Conservation (phyloP, 2,329 filamentous ascomycete species). For the Fusarium sp. region DNA sequence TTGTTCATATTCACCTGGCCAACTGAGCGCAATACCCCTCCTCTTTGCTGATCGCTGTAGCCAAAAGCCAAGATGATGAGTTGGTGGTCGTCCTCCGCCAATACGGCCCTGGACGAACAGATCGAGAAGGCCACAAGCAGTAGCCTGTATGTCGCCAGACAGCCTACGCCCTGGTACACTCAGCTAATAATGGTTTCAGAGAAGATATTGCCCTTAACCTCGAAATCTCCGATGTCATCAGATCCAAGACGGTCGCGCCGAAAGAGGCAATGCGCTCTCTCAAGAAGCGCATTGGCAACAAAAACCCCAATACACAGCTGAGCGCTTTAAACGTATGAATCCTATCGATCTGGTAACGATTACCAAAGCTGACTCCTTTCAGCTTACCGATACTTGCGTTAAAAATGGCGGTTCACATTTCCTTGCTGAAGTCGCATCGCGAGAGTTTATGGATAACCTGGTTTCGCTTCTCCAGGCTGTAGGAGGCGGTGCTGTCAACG, state of each 20-base stretch:
- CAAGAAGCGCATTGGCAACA: conserved; percentile 93
- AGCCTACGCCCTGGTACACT: conserved; percentile 23
- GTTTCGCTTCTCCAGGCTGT: conserved; percentile 87
- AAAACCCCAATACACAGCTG: conserved; percentile 96
- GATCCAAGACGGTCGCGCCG: conserved; percentile 95
- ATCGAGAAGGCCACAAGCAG: conserved; percentile 94
- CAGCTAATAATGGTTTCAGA: conserved; percentile 55
- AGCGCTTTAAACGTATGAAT: conserved; percentile 84
- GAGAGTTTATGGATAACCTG: conserved; percentile 98
- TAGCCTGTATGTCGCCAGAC: conserved; percentile 73
- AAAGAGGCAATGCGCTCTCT: conserved; percentile 98
- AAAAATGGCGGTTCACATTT: conserved; percentile 98
- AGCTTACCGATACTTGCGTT: conserved; percentile 97
- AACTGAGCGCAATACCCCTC: background rate
- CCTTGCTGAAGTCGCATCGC: conserved; percentile 91
- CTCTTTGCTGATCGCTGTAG: conserved; percentile 9
- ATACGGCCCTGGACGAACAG: conserved; percentile 94
- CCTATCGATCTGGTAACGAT: background rate
- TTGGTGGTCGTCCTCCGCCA: conserved; percentile 93
- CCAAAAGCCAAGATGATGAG: conserved; percentile 72
- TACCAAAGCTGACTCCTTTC: conserved; percentile 22
- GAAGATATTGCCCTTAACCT: conserved; percentile 98
- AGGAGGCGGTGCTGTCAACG: conserved; percentile 77
- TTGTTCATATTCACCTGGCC: background rate
- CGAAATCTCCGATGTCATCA: conserved; percentile 96